Conservation (phyloP, 1,284 basidiomycete genomes). For the Ganoderma resinaceum region DNA sequence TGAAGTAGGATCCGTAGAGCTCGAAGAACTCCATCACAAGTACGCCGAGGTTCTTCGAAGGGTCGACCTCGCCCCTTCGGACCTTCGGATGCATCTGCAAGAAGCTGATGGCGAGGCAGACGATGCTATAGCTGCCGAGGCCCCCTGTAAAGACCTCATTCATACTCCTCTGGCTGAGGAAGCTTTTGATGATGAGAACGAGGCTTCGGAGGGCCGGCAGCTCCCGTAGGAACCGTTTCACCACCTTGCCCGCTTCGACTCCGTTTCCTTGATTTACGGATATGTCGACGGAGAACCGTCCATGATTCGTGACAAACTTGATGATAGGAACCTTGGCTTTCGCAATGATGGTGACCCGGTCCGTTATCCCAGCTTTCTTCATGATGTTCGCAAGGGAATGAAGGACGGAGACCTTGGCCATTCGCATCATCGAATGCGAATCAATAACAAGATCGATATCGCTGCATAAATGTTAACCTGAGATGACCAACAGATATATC, state of each 20-base stretch:
- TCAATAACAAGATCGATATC: slow-evolving; percentile 82
- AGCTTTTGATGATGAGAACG: slow-evolving; percentile 89
- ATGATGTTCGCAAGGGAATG: slow-evolving; percentile 70
- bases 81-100: slow-evolving; percentile 98
- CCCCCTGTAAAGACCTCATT: slow-evolving; percentile 98
- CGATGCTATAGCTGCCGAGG: slow-evolving; percentile 93
- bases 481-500: background rate
- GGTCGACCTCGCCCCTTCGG: slow-evolving; percentile 86
- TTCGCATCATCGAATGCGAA: slow-evolving; percentile 69
- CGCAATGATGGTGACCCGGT: slow-evolving; percentile 84
- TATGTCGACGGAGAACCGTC: slow-evolving; percentile 88
- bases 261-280: slow-evolving; percentile 92
- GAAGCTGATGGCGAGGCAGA: slow-evolving; percentile 93
- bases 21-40: slow-evolving; percentile 97
- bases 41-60: slow-evolving; percentile 88
- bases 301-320: slow-evolving; percentile 86
- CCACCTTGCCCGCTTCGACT: slow-evolving; percentile 80
- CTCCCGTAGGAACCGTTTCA: slow-evolving; percentile 81
- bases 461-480: slow-evolving; percentile 42
- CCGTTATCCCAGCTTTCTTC: slow-evolving; percentile 65
- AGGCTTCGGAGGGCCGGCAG: slow-evolving; percentile 83
- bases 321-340: slow-evolving; percentile 94
- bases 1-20: slow-evolving; percentile 93
- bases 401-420: slow-evolving; percentile 64
- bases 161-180: slow-evolving; percentile 90